Percentiles rank a stretch among this genome's conserved stretches.
Conservation (phyloP, 1,284 basidiomycete species). For the Boletellus deceptivus region DNA sequence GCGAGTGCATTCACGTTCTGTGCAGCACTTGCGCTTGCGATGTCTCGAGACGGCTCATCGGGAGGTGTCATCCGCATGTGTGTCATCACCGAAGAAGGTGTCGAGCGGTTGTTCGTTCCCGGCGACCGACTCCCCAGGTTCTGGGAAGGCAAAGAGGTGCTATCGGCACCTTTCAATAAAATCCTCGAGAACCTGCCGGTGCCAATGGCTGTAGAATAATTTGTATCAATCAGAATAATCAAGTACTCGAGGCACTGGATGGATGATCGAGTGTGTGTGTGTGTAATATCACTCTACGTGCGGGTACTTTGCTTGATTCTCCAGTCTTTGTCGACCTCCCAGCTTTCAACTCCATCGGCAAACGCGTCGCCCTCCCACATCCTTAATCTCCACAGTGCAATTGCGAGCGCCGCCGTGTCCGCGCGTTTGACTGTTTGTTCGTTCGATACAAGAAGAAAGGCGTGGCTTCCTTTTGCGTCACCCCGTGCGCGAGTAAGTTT, state of each 20-base stretch:
- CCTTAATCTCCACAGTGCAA: constrained; percentile 71
- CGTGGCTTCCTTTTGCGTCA: constrained; percentile 58
- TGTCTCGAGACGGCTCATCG: constrained; percentile 97
- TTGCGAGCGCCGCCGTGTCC: constrained; percentile 59
- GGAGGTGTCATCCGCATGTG: constrained; percentile 98
- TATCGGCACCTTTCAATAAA: constrained; percentile 43
- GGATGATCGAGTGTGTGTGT: too few relatives aligned
- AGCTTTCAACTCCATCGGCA: constrained; percentile 19
- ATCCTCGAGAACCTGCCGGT: constrained; percentile 33
- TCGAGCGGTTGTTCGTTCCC: constrained; percentile 93
- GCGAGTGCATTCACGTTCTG: constrained; percentile 7
- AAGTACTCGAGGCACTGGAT: background rate
- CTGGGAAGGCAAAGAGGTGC: constrained; percentile 79
- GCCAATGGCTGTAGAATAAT: constrained; percentile 67
- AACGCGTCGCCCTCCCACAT: constrained; percentile 64
- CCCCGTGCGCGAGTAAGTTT: constrained; percentile 18
- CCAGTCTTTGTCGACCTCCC: constrained; percentile 33
- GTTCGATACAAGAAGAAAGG: constrained; percentile 62
- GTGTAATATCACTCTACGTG: background rate
- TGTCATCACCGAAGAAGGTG: constrained; percentile 89
- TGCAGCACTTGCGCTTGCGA: constrained; percentile 88
- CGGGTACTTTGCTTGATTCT: constrained; percentile 13
- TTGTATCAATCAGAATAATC: constrained; percentile 10
- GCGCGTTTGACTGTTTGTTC: constrained; percentile 46
- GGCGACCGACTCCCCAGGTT: constrained; percentile 86